These are phyloP conservation scores for Capronia epimyces DNA, from an alignment of 2,329 filamentous ascomycete genomes.

Conservation along the genomic window DNA sequence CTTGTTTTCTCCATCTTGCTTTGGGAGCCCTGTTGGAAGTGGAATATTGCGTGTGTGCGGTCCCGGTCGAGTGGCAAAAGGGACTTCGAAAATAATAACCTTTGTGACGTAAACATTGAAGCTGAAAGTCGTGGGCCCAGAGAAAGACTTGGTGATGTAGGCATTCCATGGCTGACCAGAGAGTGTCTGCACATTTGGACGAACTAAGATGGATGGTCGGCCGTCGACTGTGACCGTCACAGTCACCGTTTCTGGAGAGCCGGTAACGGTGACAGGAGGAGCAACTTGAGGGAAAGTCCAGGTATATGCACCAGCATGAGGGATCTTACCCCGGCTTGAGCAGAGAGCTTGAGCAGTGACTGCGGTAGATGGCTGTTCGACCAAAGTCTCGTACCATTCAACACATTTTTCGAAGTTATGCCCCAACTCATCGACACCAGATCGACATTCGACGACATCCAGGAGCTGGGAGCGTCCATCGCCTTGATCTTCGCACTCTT, in stretches of 20 bases:
- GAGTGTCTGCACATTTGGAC: not conserved
- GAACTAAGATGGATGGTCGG: not conserved
- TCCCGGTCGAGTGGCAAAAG: not conserved
- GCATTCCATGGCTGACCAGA: slow-evolving; percentile 7
- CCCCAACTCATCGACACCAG: not conserved
- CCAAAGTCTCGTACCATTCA: slow-evolving; percentile 4
- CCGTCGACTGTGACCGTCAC: slow-evolving; percentile 5
- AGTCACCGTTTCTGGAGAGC: slow-evolving; percentile 3
- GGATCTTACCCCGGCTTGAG: slow-evolving; percentile 1
- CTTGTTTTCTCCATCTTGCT: not conserved
- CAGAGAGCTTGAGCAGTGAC: not conserved
- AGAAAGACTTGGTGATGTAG: slow-evolving; percentile 7
- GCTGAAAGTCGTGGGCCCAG: slow-evolving; percentile 12
- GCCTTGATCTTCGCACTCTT: not conserved
- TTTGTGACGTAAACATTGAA: slow-evolving; percentile 13
- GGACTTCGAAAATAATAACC: slow-evolving; percentile 1
- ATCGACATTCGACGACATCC: slow-evolving; percentile 7
- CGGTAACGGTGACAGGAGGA: slow-evolving; percentile 5
- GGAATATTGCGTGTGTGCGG: not conserved
- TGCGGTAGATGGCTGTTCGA: slow-evolving; percentile 1
- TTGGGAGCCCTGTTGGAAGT: not conserved
- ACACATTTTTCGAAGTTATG: slow-evolving; percentile 1
- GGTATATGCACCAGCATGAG: slow-evolving; percentile 8
- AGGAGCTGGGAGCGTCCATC: slow-evolving; percentile 2
- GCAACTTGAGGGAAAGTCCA: slow-evolving; percentile 14